phyloP scores from a whole-genome alignment of 2,329 filamentous ascomycete genomes.

The Coniochaeta sp. region DNA sequence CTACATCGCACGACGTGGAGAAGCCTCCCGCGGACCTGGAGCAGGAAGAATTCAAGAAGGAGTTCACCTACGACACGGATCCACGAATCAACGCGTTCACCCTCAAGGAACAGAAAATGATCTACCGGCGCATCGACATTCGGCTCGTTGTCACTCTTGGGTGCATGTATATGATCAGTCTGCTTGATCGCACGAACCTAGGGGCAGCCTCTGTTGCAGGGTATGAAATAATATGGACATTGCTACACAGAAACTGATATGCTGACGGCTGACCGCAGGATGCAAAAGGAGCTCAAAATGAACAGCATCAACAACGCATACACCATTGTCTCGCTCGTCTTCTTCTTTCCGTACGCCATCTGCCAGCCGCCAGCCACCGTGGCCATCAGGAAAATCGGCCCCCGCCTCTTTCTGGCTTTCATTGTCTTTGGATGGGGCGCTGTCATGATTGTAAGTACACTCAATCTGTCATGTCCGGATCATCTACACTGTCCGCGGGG shows the following conservation, averaged over 20 bases:
- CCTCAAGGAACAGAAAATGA: conserved; percentile 1
- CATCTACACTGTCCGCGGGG: background rate
- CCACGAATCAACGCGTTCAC: conserved; percentile 3
- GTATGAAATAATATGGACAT: background rate
- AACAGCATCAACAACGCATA: conserved; percentile 41
- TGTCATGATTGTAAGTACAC: conserved; percentile 5
- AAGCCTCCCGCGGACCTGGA: conserved; percentile 3
- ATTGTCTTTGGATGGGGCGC: conserved; percentile 46
- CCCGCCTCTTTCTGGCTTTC: conserved; percentile 52
- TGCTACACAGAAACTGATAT: background rate
- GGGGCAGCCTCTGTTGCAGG: conserved; percentile 38
- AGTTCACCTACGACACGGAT: conserved; percentile 2
- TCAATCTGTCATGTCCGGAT: no score
- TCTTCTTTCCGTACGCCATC: conserved; percentile 61
- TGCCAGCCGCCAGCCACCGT: conserved; percentile 56
- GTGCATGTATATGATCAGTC: conserved; percentile 44
- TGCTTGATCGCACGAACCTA: conserved; percentile 44
- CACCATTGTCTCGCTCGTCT: conserved; percentile 47
- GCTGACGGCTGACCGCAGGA: conserved; percentile 6
- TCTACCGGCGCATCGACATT: conserved; percentile 14
- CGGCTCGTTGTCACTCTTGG: conserved; percentile 33
- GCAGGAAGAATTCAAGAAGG: conserved; percentile 3
- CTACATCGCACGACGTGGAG: background rate
- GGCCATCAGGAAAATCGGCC: conserved; percentile 53
- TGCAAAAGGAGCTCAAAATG: conserved; percentile 32